Evolutionary conservation across 169 alveolate species (phyloP).

Genomic region (Toxoplasma gondii): DNA sequence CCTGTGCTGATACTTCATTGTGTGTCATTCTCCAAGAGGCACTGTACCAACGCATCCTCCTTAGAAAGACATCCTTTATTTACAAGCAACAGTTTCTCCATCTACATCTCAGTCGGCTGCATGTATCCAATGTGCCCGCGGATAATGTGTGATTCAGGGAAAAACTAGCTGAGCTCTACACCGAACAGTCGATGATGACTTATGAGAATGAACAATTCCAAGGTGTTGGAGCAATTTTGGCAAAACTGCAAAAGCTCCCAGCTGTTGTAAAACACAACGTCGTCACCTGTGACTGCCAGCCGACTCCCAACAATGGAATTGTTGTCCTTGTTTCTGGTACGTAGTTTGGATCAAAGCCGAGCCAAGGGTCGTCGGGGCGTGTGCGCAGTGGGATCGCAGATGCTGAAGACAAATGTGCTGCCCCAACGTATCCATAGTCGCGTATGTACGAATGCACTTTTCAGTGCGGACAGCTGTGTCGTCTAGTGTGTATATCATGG

Average conservation of each 20-base stretch:
- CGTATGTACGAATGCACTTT: background rate
- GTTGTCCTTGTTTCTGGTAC: constrained; percentile 79
- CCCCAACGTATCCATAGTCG: background rate
- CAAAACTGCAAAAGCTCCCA: constrained; percentile 75
- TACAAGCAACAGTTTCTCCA: too few relatives aligned
- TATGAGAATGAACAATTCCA: constrained; percentile 84
- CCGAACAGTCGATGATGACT: constrained; percentile 83
- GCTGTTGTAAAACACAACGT: constrained; percentile 73
- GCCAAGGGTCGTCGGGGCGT: background rate
- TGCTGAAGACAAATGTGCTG: background rate
- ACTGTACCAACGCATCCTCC: too few relatives aligned
- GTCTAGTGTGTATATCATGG: background rate
- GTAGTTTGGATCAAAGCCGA: background rate
- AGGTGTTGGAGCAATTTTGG: constrained; percentile 82
- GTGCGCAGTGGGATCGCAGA: background rate
- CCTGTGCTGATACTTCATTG: too few relatives aligned
- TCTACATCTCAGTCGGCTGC: too few relatives aligned
- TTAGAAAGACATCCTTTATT: too few relatives aligned
- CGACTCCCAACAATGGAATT: constrained; percentile 82
- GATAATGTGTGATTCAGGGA: constrained; percentile 19
- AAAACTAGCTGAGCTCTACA: constrained; percentile 66
- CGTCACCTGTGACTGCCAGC: constrained; percentile 84
- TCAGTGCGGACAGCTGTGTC: background rate
- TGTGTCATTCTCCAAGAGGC: too few relatives aligned
- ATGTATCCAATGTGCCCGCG: too few relatives aligned